phyloP scores from a whole-genome alignment of 176 grass and related monocot genomes.

The Eragrostis nindensis region DNA sequence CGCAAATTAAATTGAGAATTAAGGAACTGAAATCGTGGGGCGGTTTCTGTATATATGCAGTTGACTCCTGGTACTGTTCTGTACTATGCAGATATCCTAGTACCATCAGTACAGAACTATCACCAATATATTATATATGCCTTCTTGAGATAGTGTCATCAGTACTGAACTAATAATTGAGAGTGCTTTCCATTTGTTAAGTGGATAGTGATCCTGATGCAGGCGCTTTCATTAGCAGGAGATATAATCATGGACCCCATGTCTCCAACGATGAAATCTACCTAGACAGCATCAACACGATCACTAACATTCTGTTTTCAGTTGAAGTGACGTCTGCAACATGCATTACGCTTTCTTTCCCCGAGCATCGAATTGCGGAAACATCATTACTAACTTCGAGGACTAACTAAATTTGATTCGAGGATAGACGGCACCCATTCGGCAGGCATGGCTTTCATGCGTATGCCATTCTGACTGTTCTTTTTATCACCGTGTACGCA shows the following conservation, averaged over 20 bases:
- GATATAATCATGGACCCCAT: neutral
- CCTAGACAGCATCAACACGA: neutral
- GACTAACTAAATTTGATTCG: neutral
- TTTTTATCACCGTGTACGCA: no score
- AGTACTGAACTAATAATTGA: neutral
- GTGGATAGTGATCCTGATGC: neutral
- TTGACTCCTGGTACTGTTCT: neutral
- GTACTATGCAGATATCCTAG: neutral
- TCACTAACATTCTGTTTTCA: neutral
- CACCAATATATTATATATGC: no score
- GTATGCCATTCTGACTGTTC: no score
- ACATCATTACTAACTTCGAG: neutral
- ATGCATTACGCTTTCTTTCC: neutral
- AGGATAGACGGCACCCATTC: neutral
- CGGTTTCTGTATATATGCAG: neutral
- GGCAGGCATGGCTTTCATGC: neutral
- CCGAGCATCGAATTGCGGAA: constrained; percentile 3
- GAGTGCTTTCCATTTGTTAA: neutral
- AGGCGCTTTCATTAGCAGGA: constrained; percentile 7
- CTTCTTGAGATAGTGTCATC: neutral
- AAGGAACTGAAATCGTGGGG: neutral
- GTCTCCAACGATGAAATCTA: neutral
- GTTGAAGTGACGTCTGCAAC: constrained; percentile 19
- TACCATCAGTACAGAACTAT: neutral
- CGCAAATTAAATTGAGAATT: neutral